phyloP scores from a whole-genome alignment of 139 green algal species.

The Chlorella sp. region DNA sequence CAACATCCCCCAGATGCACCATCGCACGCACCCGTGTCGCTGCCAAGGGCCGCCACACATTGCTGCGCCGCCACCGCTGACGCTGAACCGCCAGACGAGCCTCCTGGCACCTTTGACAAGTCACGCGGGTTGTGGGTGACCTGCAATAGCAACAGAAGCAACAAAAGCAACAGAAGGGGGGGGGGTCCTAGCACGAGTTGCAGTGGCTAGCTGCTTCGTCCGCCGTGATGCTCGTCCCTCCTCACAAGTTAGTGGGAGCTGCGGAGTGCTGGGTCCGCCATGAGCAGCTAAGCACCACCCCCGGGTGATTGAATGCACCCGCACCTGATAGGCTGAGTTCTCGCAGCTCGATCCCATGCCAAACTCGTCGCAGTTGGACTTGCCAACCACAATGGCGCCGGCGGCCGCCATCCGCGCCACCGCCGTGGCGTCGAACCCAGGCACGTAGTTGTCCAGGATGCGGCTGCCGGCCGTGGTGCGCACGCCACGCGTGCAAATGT shows the following conservation, averaged over 20 bases:
- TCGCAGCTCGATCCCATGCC: slow-evolving; percentile 97
- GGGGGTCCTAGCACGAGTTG: too few relatives aligned
- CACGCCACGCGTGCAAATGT: slow-evolving; percentile 83
- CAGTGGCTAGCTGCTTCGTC: too few relatives aligned
- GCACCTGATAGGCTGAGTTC: slow-evolving; percentile 76
- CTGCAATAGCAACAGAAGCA: too few relatives aligned
- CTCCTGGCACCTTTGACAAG: slow-evolving; percentile 77
- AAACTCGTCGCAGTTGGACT: slow-evolving; percentile 98
- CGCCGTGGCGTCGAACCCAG: slow-evolving; percentile 69
- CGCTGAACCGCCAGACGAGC: slow-evolving; percentile 90
- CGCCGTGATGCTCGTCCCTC: too few relatives aligned
- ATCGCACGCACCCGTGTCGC: slow-evolving; percentile 85
- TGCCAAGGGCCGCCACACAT: slow-evolving; percentile 71
- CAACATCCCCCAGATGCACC: too few relatives aligned
- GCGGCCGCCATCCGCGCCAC: slow-evolving; percentile 59
- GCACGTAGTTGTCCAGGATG: slow-evolving; percentile 67
- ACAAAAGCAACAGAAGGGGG: too few relatives aligned
- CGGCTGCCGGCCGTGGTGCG: slow-evolving; percentile 81
- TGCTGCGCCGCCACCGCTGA: slow-evolving; percentile 82
- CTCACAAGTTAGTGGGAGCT: too few relatives aligned
- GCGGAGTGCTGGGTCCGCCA: too few relatives aligned
- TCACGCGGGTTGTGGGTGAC: slow-evolving; percentile 75
- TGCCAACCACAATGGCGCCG: slow-evolving; percentile 88
- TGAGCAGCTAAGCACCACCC: too few relatives aligned
- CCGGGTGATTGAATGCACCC: too few relatives aligned